Percentiles rank a stretch among this genome's conserved stretches.
Conservation (phyloP, 2,329 filamentous ascomycete genomes). For the Diplocarpon mali region DNA sequence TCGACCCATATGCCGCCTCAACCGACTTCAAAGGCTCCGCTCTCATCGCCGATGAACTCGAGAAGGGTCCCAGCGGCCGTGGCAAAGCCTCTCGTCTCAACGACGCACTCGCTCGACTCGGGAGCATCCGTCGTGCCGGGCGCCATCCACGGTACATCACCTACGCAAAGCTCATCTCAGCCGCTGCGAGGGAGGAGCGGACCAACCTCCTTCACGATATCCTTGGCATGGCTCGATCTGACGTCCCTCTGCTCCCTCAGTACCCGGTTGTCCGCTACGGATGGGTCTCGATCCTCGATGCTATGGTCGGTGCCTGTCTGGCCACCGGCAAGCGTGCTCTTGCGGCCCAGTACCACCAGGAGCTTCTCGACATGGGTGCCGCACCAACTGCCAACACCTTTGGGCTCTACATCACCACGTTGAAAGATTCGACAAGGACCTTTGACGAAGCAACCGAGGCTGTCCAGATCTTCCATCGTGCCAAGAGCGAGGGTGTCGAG, state of each 20-base stretch:
- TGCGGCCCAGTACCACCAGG: conserved; percentile 81
- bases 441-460: conserved; percentile 97
- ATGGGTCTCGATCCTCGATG: conserved; percentile 92
- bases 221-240: conserved; percentile 75
- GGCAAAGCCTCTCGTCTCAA: conserved; percentile 58
- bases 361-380: conserved; percentile 80
- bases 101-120: conserved; percentile 73
- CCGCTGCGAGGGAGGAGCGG: conserved; percentile 76
- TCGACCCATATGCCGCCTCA: conserved; percentile 80
- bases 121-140: conserved; percentile 85
- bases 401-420: conserved; percentile 95
- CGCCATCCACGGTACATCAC: conserved; percentile 92
- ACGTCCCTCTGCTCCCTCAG: conserved; percentile 75
- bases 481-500: conserved; percentile 86
- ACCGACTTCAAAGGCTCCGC: conserved; percentile 93
- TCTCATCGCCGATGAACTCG: conserved; percentile 79
- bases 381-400: conserved; percentile 96
- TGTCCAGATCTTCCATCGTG: conserved; percentile 92
- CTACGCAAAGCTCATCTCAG: conserved; percentile 88
- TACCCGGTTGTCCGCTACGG: conserved; percentile 85
- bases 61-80: conserved; percentile 60
- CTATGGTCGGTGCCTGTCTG: conserved; percentile 89
- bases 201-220: conserved; percentile 77
- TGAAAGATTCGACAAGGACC: conserved; percentile 94
- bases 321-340: conserved; percentile 68